Evolutionary conservation across 2,329 filamentous ascomycete species (phyloP), one percentile per base, ranked within the genome.

Genomic region (Trichoderma breve): DNA sequence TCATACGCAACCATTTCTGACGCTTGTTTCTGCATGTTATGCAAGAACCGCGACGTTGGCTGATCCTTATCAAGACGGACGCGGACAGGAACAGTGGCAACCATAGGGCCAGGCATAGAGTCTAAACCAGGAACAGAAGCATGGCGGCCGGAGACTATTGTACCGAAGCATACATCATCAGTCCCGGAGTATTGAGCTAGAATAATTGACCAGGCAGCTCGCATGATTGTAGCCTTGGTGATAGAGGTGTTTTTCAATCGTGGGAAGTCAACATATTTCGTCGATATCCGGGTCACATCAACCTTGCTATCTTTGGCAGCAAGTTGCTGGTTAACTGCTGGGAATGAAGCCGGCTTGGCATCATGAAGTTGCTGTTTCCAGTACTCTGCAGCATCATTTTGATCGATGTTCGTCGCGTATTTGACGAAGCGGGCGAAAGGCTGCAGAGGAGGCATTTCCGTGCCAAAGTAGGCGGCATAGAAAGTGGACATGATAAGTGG

Each of bases 1-100:
- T 77, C 79, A 67, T 72, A 76, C 2, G 74, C 69, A 11, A 75
- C 72, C 75, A 76, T 76, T 64, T 79, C 76, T 2, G 73, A 65
- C 6, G 75, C 70, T 69, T 73, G 73, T n/a, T 72, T 72, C 73
- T 80, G 78, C 4, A 79, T 65, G 15, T 68, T 66, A 18, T 69
- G 68, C 3, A 76, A 68, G 34, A 74, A 75, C 32, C 34, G 36
- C 3, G 60, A 58, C 4, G 71, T 36, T 30, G 73, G 68, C 26
- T 74, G 69, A 9, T 71, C 55, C n/a, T 60, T 36, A 7, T 51
- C 36, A 18, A 71, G 51, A 3, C 63, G 70, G 4, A 72, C 6
- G 1, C 70, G 70, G 43, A 72, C 65, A n/a, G 70, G 70, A 8
- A 72, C 55, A 4, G 70, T 72, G 14, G 70, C 70, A 43, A 72